phyloP scores from a whole-genome alignment of 305 asterid species.

The Plantago rigida region DNA sequence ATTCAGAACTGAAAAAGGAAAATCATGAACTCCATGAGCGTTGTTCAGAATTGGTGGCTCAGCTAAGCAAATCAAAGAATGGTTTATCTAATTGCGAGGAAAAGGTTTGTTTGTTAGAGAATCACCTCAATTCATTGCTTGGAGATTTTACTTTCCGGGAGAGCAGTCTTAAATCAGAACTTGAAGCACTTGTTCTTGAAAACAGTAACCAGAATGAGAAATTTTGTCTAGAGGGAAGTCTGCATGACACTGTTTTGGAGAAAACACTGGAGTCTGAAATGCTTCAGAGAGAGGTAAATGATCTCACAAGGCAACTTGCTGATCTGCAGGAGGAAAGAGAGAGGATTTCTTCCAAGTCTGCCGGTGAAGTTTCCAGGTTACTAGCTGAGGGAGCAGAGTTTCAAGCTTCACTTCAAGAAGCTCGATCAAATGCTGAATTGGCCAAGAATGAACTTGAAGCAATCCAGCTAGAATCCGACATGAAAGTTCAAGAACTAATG shows the following conservation, averaged over 20 bases:
- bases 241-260: slow-evolving; percentile 20
- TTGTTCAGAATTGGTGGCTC: slow-evolving; percentile 35
- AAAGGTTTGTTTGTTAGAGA: slow-evolving; percentile 44
- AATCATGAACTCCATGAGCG: slow-evolving; percentile 38
- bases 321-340: slow-evolving; percentile 37
- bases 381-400: slow-evolving; percentile 38
- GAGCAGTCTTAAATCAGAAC: slow-evolving; percentile 33
- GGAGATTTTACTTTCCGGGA: slow-evolving; percentile 43
- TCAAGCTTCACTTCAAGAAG: slow-evolving; percentile 42
- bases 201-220: slow-evolving; percentile 35
- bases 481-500: slow-evolving; percentile 34
- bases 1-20: slow-evolving; percentile 37
- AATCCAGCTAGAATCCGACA: slow-evolving; percentile 33
- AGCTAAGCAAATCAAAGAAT: slow-evolving; percentile 35
- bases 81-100: slow-evolving; percentile 36
- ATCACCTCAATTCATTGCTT: slow-evolving; percentile 34
- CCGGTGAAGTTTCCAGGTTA: slow-evolving; percentile 36
- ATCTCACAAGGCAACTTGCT: slow-evolving; percentile 31
- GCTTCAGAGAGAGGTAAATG: slow-evolving; percentile 35
- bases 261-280: slow-evolving; percentile 33
- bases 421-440: slow-evolving; percentile 29
- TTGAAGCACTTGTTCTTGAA: slow-evolving; percentile 46
- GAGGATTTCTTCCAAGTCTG: slow-evolving; percentile 33
- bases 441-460: slow-evolving; percentile 31
- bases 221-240: slow-evolving; percentile 19